Evolutionary conservation across 2,329 filamentous ascomycete species (phyloP).

Genomic region (Pseudocercospora macadamiae): DNA sequence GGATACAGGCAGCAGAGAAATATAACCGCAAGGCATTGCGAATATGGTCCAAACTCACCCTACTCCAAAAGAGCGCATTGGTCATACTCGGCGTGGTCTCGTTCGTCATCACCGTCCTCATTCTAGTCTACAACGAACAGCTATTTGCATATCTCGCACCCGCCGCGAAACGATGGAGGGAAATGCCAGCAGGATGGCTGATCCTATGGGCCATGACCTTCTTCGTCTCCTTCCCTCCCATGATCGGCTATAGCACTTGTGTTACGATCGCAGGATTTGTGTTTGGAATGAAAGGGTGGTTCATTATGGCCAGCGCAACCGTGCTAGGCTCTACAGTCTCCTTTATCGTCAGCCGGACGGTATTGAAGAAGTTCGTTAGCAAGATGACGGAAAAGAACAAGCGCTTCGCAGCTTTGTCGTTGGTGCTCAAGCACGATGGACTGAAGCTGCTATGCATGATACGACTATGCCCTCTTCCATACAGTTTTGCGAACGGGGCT

Average conservation of each 20-base stretch:
- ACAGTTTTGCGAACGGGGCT: conserved; percentile 90
- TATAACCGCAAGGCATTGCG: conserved; percentile 50
- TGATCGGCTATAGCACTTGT: conserved; percentile 84
- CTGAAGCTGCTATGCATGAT: conserved; percentile 89
- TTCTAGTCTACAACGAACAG: conserved; percentile 75
- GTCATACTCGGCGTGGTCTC: conserved; percentile 54
- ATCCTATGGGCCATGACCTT: conserved; percentile 78
- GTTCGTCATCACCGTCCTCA: conserved; percentile 64
- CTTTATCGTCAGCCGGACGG: conserved; percentile 77
- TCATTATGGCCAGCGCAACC: conserved; percentile 77
- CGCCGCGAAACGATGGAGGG: conserved; percentile 74
- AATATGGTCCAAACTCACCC: conserved; percentile 60
- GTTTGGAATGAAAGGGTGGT: conserved; percentile 79
- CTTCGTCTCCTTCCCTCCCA: conserved; percentile 77
- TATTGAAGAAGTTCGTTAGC: conserved; percentile 78
- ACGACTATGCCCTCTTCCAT: conserved; percentile 87
- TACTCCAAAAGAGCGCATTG: conserved; percentile 65
- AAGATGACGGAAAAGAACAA: conserved; percentile 79
- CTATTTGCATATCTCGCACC: conserved; percentile 79
- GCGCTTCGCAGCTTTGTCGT: conserved; percentile 82
- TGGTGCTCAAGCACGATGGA: conserved; percentile 89
- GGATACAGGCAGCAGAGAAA: conserved; percentile 48
- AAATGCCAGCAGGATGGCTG: conserved; percentile 69
- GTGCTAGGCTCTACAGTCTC: conserved; percentile 75
- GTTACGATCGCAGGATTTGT: conserved; percentile 71